phyloP scores from a whole-genome alignment of 805 yeast species.

The Ogataea pignaliae region DNA sequence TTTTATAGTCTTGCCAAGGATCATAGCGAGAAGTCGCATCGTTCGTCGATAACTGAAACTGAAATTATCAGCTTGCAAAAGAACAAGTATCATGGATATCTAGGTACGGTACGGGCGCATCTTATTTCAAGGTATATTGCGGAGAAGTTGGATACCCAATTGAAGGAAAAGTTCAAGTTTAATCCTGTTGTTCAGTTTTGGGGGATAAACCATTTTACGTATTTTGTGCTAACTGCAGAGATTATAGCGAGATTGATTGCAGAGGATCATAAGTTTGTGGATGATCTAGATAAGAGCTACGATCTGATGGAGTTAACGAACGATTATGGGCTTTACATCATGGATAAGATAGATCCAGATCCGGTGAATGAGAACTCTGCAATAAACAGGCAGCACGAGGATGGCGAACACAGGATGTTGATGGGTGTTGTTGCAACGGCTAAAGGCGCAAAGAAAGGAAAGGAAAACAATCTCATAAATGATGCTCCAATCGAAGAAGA shows the following conservation, averaged over 20 bases:
- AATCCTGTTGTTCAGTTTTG: slow-evolving; percentile 55
- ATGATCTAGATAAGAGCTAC: slow-evolving; percentile 40
- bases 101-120: slow-evolving; percentile 55
- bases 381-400: no score
- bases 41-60: slow-evolving; percentile 39
- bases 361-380: neutral
- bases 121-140: slow-evolving; percentile 42
- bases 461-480: no score
- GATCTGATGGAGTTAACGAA: slow-evolving; percentile 41
- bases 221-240: slow-evolving; percentile 62
- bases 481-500: no score
- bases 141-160: slow-evolving; percentile 26
- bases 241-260: slow-evolving; percentile 46
- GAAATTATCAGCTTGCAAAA: slow-evolving; percentile 47
- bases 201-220: slow-evolving; percentile 51
- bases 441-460: no score
- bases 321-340: slow-evolving; percentile 33
- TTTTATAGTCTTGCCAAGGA: slow-evolving; percentile 48
- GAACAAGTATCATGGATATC: slow-evolving; percentile 52
- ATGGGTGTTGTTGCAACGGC: no score
- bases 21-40: slow-evolving; percentile 34
- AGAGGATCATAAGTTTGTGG: slow-evolving; percentile 36
- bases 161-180: slow-evolving; percentile 25
- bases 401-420: no score
- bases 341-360: slow-evolving; percentile 23